These are phyloP conservation scores for Ophiostoma tasmaniense DNA, from an alignment of 2,329 filamentous ascomycete genomes.

Conservation along the genomic window DNA sequence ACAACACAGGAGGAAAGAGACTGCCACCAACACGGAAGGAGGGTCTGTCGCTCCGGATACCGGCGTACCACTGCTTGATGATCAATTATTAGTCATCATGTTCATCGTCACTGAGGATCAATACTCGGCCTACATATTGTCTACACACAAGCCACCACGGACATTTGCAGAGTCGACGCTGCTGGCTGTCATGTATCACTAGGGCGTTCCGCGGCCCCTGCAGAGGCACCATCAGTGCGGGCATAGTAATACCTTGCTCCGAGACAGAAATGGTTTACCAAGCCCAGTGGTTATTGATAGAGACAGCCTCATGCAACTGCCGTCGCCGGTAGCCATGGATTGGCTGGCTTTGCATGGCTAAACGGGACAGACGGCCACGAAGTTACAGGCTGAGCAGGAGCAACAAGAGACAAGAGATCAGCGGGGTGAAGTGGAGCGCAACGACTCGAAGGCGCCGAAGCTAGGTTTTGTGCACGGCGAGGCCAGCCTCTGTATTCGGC, in stretches of 20 bases:
- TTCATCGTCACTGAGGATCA: neutral
- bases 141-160: neutral
- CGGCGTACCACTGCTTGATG: neutral
- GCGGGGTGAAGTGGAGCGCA: neutral
- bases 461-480: slow-evolving; percentile 1
- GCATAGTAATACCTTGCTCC: no score
- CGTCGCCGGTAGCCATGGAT: neutral
- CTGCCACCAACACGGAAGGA: neutral
- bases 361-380: neutral
- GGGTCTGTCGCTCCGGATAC: neutral
- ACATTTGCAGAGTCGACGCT: neutral
- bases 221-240: neutral
- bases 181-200: neutral
- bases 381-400: no score
- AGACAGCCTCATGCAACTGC: neutral
- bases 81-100: neutral
- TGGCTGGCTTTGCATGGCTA: neutral
- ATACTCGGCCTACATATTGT: neutral
- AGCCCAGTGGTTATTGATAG: neutral
- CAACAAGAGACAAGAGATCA: neutral
- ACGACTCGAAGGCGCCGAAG: neutral
- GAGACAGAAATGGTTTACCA: neutral
- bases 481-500: neutral
- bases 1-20: neutral
- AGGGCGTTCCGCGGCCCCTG: neutral